Base-by-base conservation (phyloP, 202 grass and related monocot species). In the Hordeum pubiflorum region DNA sequence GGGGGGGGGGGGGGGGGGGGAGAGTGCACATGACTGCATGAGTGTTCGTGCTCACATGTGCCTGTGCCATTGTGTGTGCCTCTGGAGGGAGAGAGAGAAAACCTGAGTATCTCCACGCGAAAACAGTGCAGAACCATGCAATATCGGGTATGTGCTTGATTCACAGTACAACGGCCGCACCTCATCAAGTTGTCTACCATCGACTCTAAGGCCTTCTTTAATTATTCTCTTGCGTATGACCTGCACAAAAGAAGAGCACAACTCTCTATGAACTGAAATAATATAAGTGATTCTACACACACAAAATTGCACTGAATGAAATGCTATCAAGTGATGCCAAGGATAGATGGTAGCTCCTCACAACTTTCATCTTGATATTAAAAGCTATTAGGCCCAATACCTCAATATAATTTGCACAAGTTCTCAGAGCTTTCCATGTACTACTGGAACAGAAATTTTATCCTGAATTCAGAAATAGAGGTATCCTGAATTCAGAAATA, bases 81-180 rank as follows among this genome's bases (percentile, higher is more conserved):
- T 54, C 17, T 18, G 2, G 48, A 54, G 48, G 7, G 48, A 54
- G 48, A 63, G 33, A 50, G 36, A 26, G 77, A 37, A 23, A 69
- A 98, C 96, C 89, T 98, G 92, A 20, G 96, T 98, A 74, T 95
- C 90, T 55, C 90, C 92, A 69, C 92, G 92, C 24, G 96, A 95
- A 86, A 98, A 95, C 48, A 98, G 80, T 41, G 96, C 89, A 89
- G 92, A 98, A 40, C 96, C 96, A 89, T 98, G 96, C 58, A 98
- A 78, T 37, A 79, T 69, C 2, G 90, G 90, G 78, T 86, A 98
- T 76, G 88, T 85, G 75, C 83, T 82, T 50, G 96, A 91, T 80
- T 95, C 96, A 9, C 96, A 99, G 65, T 88, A 95, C 59, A 99
- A 76, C 65, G 92, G 92, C 71, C 96, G 91, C 67, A 99, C 96